Conservation (phyloP, 345 rosid genomes). For the Lumnitzera racemosa region DNA sequence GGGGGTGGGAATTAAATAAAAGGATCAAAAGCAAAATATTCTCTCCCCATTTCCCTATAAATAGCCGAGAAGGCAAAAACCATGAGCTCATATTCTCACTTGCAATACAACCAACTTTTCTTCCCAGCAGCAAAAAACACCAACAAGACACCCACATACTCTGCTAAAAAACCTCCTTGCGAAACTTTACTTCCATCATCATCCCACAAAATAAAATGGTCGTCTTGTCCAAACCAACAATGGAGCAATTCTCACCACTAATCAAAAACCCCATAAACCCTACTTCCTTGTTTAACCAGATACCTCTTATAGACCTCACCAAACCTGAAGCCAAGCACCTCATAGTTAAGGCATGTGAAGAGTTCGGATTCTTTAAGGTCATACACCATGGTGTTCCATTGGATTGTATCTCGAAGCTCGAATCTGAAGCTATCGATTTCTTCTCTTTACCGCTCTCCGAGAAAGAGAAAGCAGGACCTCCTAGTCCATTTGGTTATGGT, state of each 20-base stretch:
- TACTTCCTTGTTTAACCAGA: slow-evolving; percentile 1
- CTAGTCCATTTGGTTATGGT: slow-evolving; percentile 44
- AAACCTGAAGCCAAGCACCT: slow-evolving; percentile 27
- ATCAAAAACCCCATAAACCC: slow-evolving; percentile 1
- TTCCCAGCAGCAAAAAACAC: too few relatives aligned
- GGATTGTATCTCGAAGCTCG: slow-evolving; percentile 24
- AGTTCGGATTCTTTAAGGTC: slow-evolving; percentile 47
- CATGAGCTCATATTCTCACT: not conserved
- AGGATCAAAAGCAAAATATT: too few relatives aligned
- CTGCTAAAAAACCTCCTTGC: not conserved
- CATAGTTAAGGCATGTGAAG: slow-evolving; percentile 33
- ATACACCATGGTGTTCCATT: slow-evolving; percentile 39
- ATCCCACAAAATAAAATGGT: slow-evolving; percentile 11
- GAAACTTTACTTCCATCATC: too few relatives aligned
- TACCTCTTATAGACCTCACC: slow-evolving; percentile 24
- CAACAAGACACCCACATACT: too few relatives aligned
- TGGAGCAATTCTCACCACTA: slow-evolving; percentile 12
- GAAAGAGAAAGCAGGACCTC: slow-evolving; percentile 32
- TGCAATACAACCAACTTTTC: too few relatives aligned
- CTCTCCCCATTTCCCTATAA: too few relatives aligned
- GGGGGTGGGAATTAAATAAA: too few relatives aligned
- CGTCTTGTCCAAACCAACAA: slow-evolving; percentile 10
- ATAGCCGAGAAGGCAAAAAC: not conserved
- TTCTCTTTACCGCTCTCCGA: slow-evolving; percentile 25
- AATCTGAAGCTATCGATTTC: slow-evolving; percentile 29